Conservation (phyloP, 306 rosid genomes). For the barrel medic (Medicago truncatula) region DNA sequence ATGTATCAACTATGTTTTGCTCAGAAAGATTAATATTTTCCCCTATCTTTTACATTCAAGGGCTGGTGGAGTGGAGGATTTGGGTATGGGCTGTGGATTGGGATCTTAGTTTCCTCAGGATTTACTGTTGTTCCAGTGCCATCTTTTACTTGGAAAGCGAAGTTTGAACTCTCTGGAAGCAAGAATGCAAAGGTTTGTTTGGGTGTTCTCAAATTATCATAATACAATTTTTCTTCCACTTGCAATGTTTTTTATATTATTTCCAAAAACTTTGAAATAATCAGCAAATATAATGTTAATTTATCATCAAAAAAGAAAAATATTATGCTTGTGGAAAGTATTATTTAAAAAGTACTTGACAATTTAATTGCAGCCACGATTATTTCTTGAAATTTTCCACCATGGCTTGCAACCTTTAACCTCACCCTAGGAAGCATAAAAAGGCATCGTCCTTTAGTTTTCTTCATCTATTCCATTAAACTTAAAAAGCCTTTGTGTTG, state of each 20-base stretch:
- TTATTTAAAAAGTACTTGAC: no score
- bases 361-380: no score
- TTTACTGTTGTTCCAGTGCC: slow-evolving; percentile 89
- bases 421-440: no score
- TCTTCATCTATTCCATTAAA: no score
- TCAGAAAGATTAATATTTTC: slow-evolving; percentile 21
- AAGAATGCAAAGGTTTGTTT: slow-evolving; percentile 67
- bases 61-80: slow-evolving; percentile 99
- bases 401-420: no score
- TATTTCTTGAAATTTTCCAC: no score
- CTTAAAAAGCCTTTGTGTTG: no score
- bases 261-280: neutral
- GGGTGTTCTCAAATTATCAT: slow-evolving; percentile 15
- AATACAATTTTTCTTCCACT: neutral
- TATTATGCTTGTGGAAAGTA: no score
- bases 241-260: neutral
- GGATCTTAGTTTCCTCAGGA: slow-evolving; percentile 81
- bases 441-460: no score
- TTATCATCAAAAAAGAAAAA: no score
- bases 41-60: slow-evolving; percentile 51
- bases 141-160: slow-evolving; percentile 76
- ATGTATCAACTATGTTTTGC: slow-evolving; percentile 25
- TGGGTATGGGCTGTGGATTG: slow-evolving; percentile 95
- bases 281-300: neutral
- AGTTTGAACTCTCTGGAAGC: slow-evolving; percentile 67